Percentiles rank a stretch among this genome's conserved stretches.
phyloP scores from a whole-genome alignment of 2,329 filamentous ascomycete genomes.

The Penicillium verrucosum region DNA sequence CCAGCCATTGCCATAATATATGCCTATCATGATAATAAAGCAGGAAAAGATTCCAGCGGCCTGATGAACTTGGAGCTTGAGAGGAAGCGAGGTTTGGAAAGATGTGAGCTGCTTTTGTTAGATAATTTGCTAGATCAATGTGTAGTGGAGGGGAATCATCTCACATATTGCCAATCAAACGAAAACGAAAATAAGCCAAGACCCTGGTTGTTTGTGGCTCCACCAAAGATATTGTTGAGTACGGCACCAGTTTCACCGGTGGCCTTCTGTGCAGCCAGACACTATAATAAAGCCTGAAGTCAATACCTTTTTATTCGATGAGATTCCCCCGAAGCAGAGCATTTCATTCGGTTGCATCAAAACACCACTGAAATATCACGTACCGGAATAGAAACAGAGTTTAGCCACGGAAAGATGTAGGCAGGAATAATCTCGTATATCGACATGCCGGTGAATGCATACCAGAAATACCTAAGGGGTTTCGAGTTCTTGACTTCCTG shows the following conservation, averaged over 20 bases:
- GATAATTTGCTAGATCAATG: background rate
- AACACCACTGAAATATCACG: background rate
- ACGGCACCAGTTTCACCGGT: conserved; percentile 45
- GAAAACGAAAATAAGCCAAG: conserved; percentile 50
- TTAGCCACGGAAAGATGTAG: conserved; percentile 56
- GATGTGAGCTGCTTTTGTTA: conserved; percentile 50
- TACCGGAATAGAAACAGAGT: conserved; percentile 52
- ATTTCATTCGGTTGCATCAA: background rate
- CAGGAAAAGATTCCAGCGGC: conserved; percentile 50
- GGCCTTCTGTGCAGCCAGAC: conserved; percentile 52
- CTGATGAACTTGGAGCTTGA: conserved; percentile 50
- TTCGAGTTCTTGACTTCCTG: conserved; percentile 50
- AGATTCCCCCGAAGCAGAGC: too few relatives aligned
- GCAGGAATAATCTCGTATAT: conserved; percentile 54
- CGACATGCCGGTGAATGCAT: conserved; percentile 49
- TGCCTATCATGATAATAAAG: conserved; percentile 50
- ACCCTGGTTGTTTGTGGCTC: conserved; percentile 52
- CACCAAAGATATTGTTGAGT: conserved; percentile 53
- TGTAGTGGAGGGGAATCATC: conserved; percentile 6
- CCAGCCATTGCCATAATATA: conserved; percentile 54
- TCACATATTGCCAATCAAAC: conserved; percentile 53
- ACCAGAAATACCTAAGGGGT: conserved; percentile 54
- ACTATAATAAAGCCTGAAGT: conserved; percentile 24
- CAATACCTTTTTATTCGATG: background rate
- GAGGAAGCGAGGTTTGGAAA: conserved; percentile 52